phyloP scores from a whole-genome alignment of 805 yeast species.

The Zygosaccharomyces pseudorouxii region DNA sequence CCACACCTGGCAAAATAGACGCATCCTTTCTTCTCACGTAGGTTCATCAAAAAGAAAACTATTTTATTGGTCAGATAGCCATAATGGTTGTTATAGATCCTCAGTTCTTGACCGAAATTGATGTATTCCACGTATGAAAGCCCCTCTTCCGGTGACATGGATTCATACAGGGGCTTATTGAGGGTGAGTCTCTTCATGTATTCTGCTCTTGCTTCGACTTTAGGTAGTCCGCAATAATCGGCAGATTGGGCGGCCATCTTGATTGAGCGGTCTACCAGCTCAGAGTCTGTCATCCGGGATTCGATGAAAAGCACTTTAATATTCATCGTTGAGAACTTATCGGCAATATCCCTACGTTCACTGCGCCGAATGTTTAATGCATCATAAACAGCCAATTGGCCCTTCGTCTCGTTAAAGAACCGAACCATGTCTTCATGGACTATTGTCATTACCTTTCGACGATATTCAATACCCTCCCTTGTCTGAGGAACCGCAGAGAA shows the following conservation, averaged over 20 bases:
- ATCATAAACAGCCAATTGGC: slow-evolving; percentile 95
- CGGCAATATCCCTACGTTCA: slow-evolving; percentile 57
- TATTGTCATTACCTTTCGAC: slow-evolving; percentile 54
- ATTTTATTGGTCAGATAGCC: slow-evolving; percentile 90
- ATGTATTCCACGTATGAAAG: slow-evolving; percentile 78
- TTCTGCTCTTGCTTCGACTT: slow-evolving; percentile 67
- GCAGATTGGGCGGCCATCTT: slow-evolving; percentile 83
- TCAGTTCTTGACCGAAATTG: slow-evolving; percentile 83
- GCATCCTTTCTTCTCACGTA: slow-evolving; percentile 79
- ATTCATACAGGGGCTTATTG: slow-evolving; percentile 68
- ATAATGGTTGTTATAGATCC: slow-evolving; percentile 72
- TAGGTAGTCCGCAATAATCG: slow-evolving; percentile 76
- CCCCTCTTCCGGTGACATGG: slow-evolving; percentile 52
- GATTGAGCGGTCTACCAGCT: slow-evolving; percentile 67
- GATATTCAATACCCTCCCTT: slow-evolving; percentile 45
- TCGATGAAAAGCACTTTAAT: slow-evolving; percentile 86
- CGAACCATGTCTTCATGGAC: slow-evolving; percentile 65
- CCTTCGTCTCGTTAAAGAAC: slow-evolving; percentile 70
- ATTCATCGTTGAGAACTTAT: slow-evolving; percentile 49
- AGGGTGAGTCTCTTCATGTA: slow-evolving; percentile 66
- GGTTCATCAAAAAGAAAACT: slow-evolving; percentile 86
- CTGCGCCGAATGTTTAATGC: slow-evolving; percentile 81
- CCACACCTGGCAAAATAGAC: slow-evolving; percentile 90
- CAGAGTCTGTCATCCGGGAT: slow-evolving; percentile 70
- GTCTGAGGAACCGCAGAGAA: slow-evolving; percentile 53